phyloP scores from a whole-genome alignment of 2,329 filamentous ascomycete genomes.

The Phaeophleospora eucalypticola region DNA sequence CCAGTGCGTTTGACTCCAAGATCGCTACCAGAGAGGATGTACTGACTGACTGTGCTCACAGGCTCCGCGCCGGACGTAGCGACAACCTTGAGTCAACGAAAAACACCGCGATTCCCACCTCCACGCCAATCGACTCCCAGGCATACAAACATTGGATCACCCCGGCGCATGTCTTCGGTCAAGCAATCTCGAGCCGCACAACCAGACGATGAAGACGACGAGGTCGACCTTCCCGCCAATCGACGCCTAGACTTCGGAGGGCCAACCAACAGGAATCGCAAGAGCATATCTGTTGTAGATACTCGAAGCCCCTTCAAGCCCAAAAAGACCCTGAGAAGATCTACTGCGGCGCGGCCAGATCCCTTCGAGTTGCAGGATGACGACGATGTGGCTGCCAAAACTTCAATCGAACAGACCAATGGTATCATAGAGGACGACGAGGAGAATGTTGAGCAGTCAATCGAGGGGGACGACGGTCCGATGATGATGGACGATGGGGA shows the following conservation, averaged over 20 bases:
- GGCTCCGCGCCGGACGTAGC: constrained; percentile 50
- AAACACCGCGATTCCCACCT: constrained; percentile 47
- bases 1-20: constrained; percentile 47
- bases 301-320: constrained; percentile 32
- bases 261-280: constrained; percentile 21
- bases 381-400: constrained; percentile 14
- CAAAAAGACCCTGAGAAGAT: constrained; percentile 26
- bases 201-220: constrained; percentile 14
- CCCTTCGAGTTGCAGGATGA: constrained; percentile 23
- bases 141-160: constrained; percentile 59
- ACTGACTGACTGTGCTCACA: constrained; percentile 27
- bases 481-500: constrained; percentile 15
- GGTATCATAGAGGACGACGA: constrained; percentile 12
- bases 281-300: constrained; percentile 27
- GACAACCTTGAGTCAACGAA: constrained; percentile 38
- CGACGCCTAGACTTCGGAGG: constrained; percentile 31
- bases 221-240: constrained; percentile 26
- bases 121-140: constrained; percentile 56
- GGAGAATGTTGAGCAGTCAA: constrained; percentile 19
- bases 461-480: constrained; percentile 15
- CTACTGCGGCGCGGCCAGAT: constrained; percentile 20
- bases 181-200: constrained; percentile 36
- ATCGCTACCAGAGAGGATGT: constrained; percentile 3
- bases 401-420: constrained; percentile 17
- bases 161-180: constrained; percentile 57